Evolutionary conservation across 2,329 filamentous ascomycete genomes (phyloP).

Genomic region (Phyllosticta capitalensis): DNA sequence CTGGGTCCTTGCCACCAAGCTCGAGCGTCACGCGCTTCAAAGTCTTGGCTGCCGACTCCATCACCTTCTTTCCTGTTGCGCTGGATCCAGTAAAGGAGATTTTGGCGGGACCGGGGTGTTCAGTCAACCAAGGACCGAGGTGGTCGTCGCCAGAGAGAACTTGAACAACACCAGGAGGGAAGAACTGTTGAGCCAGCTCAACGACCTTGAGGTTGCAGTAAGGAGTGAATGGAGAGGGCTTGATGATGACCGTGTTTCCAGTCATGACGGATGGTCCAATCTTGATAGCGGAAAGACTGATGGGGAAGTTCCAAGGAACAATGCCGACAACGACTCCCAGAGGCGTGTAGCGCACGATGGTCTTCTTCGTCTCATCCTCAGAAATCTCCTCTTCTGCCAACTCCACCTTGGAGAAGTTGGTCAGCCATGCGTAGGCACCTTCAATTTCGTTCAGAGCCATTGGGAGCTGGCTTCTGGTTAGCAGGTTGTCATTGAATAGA

Average conservation of each 20-base stretch:
- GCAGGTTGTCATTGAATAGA: background rate
- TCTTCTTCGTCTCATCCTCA: constrained; percentile 38
- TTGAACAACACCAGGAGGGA: constrained; percentile 54
- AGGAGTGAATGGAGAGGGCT: constrained; percentile 48
- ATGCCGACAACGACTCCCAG: constrained; percentile 36
- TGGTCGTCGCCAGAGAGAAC: constrained; percentile 49
- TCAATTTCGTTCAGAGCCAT: constrained; percentile 16
- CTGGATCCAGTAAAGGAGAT: constrained; percentile 55
- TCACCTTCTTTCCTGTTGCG: constrained; percentile 49
- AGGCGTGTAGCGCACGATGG: constrained; percentile 35
- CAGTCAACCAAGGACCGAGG: constrained; percentile 50
- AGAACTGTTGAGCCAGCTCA: constrained; percentile 41
- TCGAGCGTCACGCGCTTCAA: constrained; percentile 53
- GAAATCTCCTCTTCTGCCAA: constrained; percentile 31
- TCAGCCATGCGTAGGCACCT: constrained; percentile 19
- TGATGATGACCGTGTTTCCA: constrained; percentile 47
- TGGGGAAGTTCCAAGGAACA: constrained; percentile 41
- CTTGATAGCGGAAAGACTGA: constrained; percentile 44
- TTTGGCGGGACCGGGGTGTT: constrained; percentile 51
- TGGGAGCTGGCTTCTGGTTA: constrained; percentile 6
- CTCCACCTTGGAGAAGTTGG: constrained; percentile 23
- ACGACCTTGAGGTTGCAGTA: constrained; percentile 50
- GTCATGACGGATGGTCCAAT: constrained; percentile 48
- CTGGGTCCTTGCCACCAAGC: constrained; percentile 53
- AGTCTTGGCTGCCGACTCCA: constrained; percentile 44